phyloP scores from a whole-genome alignment of 2,329 filamentous ascomycete species.

The Hymenoscyphus salicellus region DNA sequence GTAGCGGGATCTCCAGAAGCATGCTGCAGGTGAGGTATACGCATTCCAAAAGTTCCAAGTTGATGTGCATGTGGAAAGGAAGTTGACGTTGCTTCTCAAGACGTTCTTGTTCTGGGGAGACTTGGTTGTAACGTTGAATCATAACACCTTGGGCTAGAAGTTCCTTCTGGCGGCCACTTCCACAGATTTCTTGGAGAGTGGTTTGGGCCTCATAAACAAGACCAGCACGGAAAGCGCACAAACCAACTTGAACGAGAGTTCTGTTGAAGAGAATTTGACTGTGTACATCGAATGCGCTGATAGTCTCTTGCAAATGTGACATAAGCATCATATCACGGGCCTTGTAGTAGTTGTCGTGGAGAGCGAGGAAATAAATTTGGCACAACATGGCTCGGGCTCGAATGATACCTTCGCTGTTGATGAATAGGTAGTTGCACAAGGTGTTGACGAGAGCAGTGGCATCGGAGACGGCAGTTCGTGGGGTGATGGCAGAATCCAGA shows the following conservation, averaged over 20 bases:
- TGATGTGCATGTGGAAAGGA: constrained; percentile 99
- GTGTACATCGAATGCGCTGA: constrained; percentile 92
- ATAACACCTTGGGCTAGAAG: constrained; percentile 96
- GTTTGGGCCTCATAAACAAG: constrained; percentile 97
- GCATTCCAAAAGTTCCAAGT: constrained; percentile 95
- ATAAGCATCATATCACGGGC: constrained; percentile 99
- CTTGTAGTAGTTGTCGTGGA: constrained; percentile 97
- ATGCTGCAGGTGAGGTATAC: constrained; percentile 99
- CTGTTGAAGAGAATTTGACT: constrained; percentile 99
- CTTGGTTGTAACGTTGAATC: constrained; percentile 94
- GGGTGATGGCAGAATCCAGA: constrained; percentile 77
- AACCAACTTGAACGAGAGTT: constrained; percentile 93
- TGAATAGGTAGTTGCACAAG: constrained; percentile 93
- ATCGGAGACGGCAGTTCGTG: constrained; percentile 65
- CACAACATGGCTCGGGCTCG: constrained; percentile 95
- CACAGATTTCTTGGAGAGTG: constrained; percentile 96
- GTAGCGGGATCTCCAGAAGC: constrained; percentile 95
- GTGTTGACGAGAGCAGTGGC: constrained; percentile 74
- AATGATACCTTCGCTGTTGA: constrained; percentile 91
- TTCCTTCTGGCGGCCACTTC: constrained; percentile 96
- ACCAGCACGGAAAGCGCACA: constrained; percentile 96
- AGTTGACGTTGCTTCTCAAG: constrained; percentile 95
- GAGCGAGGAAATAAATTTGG: constrained; percentile 96
- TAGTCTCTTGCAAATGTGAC: constrained; percentile 97
- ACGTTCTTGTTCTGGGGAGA: constrained; percentile 95